Percentiles rank a stretch among this genome's conserved stretches.
These are phyloP conservation scores for Ogataea pilisensis DNA, from an alignment of 805 yeast genomes.

Conservation along the genomic window DNA sequence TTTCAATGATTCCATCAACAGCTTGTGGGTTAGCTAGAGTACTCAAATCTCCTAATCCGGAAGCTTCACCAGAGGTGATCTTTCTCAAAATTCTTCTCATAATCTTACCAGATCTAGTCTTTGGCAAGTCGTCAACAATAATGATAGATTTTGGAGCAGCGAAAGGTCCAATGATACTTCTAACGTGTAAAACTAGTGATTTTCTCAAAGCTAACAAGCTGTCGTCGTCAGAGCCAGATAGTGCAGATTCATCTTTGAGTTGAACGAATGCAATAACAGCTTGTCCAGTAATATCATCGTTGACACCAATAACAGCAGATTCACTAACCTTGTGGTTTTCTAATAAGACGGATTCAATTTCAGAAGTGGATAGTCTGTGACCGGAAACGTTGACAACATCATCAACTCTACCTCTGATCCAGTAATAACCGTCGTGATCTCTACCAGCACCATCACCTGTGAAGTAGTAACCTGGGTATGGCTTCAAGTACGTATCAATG, in stretches of 20 bases:
- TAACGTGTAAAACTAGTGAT: conserved; percentile 80
- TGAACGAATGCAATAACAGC: conserved; percentile 82
- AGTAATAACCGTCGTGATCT: conserved; percentile 77
- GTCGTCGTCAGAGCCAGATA: conserved; percentile 38
- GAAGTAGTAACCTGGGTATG: conserved; percentile 78
- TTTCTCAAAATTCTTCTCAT: conserved; percentile 98
- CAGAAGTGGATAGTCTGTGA: conserved; percentile 84
- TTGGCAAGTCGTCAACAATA: conserved; percentile 88
- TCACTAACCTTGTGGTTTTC: conserved; percentile 71
- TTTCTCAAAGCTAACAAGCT: conserved; percentile 56
- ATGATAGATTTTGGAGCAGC: conserved; percentile 90
- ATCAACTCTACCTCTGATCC: conserved; percentile 85
- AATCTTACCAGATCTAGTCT: conserved; percentile 97
- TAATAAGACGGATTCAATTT: conserved; percentile 77
- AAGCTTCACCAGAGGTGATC: conserved; percentile 87
- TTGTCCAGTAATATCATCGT: conserved; percentile 81
- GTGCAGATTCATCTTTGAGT: conserved; percentile 47
- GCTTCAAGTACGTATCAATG: conserved; percentile 77
- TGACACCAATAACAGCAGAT: conserved; percentile 79
- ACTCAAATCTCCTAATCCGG: conserved; percentile 86
- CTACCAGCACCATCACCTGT: conserved; percentile 91
- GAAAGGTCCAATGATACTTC: conserved; percentile 89
- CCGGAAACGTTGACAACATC: conserved; percentile 87
- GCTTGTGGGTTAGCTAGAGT: conserved; percentile 85
- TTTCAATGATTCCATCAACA: conserved; percentile 70